These are phyloP conservation scores for Aspergillus tanneri DNA, from an alignment of 2,329 filamentous ascomycete species.

Conservation along the genomic window DNA sequence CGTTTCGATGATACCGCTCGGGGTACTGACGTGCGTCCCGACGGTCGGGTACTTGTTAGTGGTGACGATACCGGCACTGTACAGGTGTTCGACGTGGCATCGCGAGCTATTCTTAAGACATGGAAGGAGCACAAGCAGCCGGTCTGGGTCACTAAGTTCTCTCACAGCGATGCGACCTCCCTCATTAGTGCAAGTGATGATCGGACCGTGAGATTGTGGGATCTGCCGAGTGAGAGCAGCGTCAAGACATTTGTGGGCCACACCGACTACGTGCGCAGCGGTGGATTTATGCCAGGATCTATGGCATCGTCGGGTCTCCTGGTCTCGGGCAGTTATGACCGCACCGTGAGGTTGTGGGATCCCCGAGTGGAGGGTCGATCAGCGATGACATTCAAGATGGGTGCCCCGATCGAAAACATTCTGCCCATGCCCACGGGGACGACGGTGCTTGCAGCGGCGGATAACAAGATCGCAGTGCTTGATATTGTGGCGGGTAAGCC, in stretches of 20 bases:
- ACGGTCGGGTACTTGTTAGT: constrained; percentile 84
- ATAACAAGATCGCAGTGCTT: constrained; percentile 83
- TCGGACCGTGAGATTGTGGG: constrained; percentile 89
- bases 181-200: constrained; percentile 91
- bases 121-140: constrained; percentile 95
- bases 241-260: constrained; percentile 81
- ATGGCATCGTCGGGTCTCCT: constrained; percentile 67
- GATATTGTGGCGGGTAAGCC: constrained; percentile 90
- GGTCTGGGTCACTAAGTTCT: constrained; percentile 88
- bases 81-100: constrained; percentile 90
- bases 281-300: constrained; percentile 73
- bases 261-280: constrained; percentile 85
- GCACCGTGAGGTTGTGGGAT: constrained; percentile 92
- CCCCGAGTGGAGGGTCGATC: constrained; percentile 66
- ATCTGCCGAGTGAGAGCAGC: constrained; percentile 76
- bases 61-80: constrained; percentile 90
- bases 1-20: constrained; percentile 90
- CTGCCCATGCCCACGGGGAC: constrained; percentile 83
- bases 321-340: constrained; percentile 90
- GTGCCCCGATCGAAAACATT: constrained; percentile 84
- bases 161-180: constrained; percentile 79
- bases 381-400: constrained; percentile 93
- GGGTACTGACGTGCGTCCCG: constrained; percentile 81
- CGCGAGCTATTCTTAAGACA: constrained; percentile 88
- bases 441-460: constrained; percentile 78